Conservation (phyloP, 371 early-diverging fungal genomes). For the Apophysomyces trapeziformis region DNA sequence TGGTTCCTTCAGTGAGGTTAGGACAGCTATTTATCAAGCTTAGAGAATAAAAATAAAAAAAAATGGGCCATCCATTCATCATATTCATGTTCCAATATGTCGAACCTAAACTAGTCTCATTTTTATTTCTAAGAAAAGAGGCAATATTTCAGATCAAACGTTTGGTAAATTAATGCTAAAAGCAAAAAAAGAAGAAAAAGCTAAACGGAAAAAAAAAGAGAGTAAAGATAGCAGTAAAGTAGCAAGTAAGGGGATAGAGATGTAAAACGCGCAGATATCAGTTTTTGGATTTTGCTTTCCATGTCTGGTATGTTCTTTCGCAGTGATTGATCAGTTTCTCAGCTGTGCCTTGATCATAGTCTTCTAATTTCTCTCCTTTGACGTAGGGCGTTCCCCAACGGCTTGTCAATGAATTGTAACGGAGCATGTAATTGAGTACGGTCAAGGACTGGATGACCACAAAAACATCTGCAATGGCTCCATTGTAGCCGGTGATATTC, state of each 20-base stretch:
- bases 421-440: slow-evolving; percentile 44
- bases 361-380: slow-evolving; percentile 23
- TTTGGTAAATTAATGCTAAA: too few species aligned
- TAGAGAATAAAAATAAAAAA: too few species aligned
- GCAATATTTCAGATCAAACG: too few species aligned
- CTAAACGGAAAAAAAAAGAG: background rate
- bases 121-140: too few species aligned
- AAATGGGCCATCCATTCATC: too few species aligned
- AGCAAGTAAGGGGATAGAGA: too few species aligned
- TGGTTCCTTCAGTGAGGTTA: too few species aligned
- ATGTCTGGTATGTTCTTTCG: slow-evolving; percentile 39
- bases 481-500: slow-evolving; percentile 63
- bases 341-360: slow-evolving; percentile 31
- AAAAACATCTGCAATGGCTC: slow-evolving; percentile 54
- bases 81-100: too few species aligned
- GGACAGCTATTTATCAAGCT: too few species aligned
- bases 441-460: slow-evolving; percentile 49
- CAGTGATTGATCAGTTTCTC: slow-evolving; percentile 39
- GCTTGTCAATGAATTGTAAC: slow-evolving; percentile 49
- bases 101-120: too few species aligned
- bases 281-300: slow-evolving; percentile 22
- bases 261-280: background rate
- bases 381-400: slow-evolving; percentile 54
- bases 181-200: too few species aligned
- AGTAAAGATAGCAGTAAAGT: too few species aligned